Evolutionary conservation across 371 early-diverging fungal species (phyloP).

Genomic region (Lichtheimia corymbifera): DNA sequence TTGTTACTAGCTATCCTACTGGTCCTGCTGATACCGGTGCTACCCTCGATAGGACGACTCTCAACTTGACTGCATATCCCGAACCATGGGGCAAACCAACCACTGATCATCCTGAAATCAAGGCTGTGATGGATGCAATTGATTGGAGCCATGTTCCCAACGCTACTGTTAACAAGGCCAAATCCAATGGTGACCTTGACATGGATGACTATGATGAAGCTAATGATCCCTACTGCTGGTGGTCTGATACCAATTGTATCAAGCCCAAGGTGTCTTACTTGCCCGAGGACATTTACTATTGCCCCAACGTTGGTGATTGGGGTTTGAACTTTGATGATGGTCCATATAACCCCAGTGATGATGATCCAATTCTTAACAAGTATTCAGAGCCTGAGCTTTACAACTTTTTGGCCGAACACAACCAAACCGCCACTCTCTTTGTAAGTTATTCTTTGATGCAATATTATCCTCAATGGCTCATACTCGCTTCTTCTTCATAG

Average conservation of each 20-base stretch:
- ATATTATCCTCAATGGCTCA: neutral
- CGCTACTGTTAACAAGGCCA: constrained; percentile 29
- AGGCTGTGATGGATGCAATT: constrained; percentile 39
- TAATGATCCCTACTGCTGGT: constrained; percentile 50
- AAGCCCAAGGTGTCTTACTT: constrained; percentile 41
- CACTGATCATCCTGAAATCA: constrained; percentile 33
- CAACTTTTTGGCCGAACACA: constrained; percentile 40
- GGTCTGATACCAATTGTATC: constrained; percentile 47
- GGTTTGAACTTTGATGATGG: constrained; percentile 54
- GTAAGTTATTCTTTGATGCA: constrained; percentile 13
- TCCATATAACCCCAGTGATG: constrained; percentile 34
- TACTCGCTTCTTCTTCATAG: constrained; percentile 10
- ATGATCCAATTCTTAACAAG: constrained; percentile 23
- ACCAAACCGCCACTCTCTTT: constrained; percentile 30
- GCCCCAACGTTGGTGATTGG: constrained; percentile 51
- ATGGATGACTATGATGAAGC: constrained; percentile 25
- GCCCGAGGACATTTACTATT: constrained; percentile 45
- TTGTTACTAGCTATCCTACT: constrained; percentile 36
- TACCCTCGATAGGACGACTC: constrained; percentile 22
- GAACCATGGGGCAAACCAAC: constrained; percentile 37
- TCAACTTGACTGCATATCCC: constrained; percentile 37
- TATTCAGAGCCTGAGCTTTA: constrained; percentile 50
- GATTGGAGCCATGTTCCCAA: constrained; percentile 52
- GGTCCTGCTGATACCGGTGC: constrained; percentile 20
- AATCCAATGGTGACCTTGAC: constrained; percentile 19